A percentile compares a stretch with the other conserved stretches of the same genome.
These are phyloP conservation scores for Plasmodium inui DNA, from an alignment of 169 alveolate species.

Conservation along the genomic window DNA sequence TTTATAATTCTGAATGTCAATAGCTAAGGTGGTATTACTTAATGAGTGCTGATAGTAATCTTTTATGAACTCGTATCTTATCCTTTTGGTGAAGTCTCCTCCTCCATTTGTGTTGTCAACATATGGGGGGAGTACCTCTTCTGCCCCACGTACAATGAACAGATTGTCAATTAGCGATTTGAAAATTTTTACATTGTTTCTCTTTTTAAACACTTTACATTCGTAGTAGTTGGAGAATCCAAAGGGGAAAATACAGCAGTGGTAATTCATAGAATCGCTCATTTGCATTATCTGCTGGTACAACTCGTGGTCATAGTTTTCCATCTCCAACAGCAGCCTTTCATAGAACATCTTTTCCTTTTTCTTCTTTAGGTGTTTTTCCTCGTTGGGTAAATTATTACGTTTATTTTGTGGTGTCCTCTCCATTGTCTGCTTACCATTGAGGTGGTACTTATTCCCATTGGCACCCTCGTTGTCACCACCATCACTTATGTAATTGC, in stretches of 20 bases:
- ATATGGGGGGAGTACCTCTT: conserved; percentile 84
- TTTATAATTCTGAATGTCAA: conserved; percentile 74
- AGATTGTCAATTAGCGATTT: conserved; percentile 75
- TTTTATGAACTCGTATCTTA: conserved; percentile 68
- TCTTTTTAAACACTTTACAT: conserved; percentile 32
- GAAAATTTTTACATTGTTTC: conserved; percentile 76
- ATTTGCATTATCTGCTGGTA: conserved; percentile 68
- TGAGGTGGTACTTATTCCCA: background rate
- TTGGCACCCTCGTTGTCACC: background rate
- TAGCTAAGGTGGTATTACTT: conserved; percentile 64
- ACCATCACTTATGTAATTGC: conserved; percentile 49
- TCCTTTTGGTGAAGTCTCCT: conserved; percentile 1
- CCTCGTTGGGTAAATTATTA: background rate
- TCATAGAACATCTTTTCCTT: conserved; percentile 71
- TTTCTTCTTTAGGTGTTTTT: background rate
- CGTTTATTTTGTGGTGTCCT: background rate
- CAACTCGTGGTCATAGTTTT: conserved; percentile 63
- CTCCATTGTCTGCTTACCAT: conserved; percentile 7
- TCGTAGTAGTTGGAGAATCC: conserved; percentile 78
- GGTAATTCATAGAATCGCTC: conserved; percentile 70
- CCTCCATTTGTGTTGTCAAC: conserved; percentile 12
- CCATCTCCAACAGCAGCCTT: conserved; percentile 67
- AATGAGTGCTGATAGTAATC: conserved; percentile 76
- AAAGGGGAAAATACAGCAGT: conserved; percentile 82
- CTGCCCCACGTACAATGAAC: conserved; percentile 78